Percentiles rank a stretch among this genome's conserved stretches.
Evolutionary conservation across 495 filamentous ascomycete species (phyloP).

Genomic region (Podospora bellae-mahoneyi): DNA sequence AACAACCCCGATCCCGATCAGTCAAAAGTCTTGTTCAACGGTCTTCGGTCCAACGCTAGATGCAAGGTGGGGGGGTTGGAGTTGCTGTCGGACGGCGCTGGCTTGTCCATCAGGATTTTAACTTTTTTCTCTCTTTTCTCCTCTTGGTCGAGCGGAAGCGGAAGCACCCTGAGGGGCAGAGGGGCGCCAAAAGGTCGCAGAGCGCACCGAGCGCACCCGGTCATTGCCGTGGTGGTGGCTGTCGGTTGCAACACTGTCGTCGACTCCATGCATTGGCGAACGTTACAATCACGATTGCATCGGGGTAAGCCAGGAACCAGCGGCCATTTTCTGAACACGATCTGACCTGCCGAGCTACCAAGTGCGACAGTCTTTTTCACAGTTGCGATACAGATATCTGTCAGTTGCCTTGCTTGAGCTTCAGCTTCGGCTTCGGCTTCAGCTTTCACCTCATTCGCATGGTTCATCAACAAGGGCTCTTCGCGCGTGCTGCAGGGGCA

Average conservation of each 20-base stretch:
- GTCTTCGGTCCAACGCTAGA: neutral
- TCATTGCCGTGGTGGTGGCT: conserved; percentile 33
- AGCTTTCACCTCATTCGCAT: neutral
- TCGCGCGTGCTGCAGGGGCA: conserved; percentile 15
- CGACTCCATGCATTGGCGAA: conserved; percentile 29
- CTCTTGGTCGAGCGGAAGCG: conserved; percentile 20
- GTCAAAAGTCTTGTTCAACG: neutral
- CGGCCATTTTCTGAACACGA: conserved; percentile 30
- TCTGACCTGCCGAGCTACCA: conserved; percentile 20
- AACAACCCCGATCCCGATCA: neutral
- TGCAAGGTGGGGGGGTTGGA: neutral
- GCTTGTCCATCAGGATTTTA: conserved; percentile 27
- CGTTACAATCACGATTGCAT: conserved; percentile 41
- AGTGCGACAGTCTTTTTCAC: no score
- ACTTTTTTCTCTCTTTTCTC: conserved; percentile 23
- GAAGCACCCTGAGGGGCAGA: conserved; percentile 1
- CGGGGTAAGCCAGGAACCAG: conserved; percentile 37
- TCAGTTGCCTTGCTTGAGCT: neutral
- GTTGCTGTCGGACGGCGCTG: neutral
- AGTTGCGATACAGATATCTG: no score
- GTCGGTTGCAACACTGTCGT: conserved; percentile 30
- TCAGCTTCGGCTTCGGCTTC: neutral
- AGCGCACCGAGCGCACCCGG: conserved; percentile 21
- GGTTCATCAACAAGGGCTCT: neutral
- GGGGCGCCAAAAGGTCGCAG: conserved; percentile 14